Percentiles rank a stretch among this genome's conserved stretches.
Evolutionary conservation across 805 yeast species (phyloP).

Genomic region (Jamesozyma hellenica): DNA sequence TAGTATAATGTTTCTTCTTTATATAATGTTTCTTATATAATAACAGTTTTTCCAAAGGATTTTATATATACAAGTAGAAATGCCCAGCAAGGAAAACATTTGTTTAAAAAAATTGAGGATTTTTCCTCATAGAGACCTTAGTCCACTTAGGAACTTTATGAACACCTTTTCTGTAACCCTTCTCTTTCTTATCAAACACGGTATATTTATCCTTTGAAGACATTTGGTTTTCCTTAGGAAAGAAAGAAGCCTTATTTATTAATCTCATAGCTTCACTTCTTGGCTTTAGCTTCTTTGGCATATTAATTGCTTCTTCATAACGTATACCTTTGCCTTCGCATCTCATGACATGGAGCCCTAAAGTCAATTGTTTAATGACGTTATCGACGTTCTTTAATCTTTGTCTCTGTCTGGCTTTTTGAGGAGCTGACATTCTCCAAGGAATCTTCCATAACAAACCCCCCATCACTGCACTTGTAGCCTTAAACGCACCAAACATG

Average conservation of each 20-base stretch:
- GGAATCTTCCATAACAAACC: constrained; percentile 50
- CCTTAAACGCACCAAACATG: constrained; percentile 28
- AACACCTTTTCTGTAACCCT: constrained; percentile 76
- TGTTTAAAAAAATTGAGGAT: constrained; percentile 56
- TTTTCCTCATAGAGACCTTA: constrained; percentile 64
- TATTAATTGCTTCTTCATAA: constrained; percentile 13
- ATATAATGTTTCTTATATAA: no score
- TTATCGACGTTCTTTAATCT: constrained; percentile 76
- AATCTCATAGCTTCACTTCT: constrained; percentile 20
- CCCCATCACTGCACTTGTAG: constrained; percentile 21
- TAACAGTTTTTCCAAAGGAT: no score
- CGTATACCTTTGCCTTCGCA: constrained; percentile 16
- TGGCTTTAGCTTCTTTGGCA: constrained; percentile 17
- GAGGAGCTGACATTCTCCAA: constrained; percentile 68
- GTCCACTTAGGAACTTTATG: constrained; percentile 92
- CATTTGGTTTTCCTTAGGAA: constrained; percentile 82
- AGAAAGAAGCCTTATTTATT: constrained; percentile 30
- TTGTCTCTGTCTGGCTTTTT: constrained; percentile 74
- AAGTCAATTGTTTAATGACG: constrained; percentile 43
- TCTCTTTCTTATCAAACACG: constrained; percentile 63
- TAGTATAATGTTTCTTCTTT: no score
- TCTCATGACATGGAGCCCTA: constrained; percentile 24
- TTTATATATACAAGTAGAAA: not conserved
- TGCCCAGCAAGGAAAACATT: not conserved
- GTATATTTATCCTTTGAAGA: constrained; percentile 74